Evolutionary conservation across 305 asterid species (phyloP), one percentile per base, ranked within the genome.

Genomic region (Ajuga reptans): DNA sequence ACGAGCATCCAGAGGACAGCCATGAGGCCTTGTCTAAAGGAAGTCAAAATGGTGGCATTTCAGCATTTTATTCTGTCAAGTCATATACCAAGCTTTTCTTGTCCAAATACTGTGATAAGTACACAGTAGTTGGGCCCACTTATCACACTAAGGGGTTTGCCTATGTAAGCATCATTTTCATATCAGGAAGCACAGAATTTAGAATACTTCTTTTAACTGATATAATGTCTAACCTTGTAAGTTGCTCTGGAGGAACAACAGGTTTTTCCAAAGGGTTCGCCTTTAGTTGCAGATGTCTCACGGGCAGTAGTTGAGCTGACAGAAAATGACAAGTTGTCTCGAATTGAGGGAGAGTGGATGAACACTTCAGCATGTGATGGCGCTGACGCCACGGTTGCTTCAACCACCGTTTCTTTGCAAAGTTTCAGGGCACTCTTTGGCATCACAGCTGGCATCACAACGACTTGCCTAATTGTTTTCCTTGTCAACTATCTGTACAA

Each of bases 131-230:
- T 45, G 85, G 85, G 16, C 73, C 78, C 34, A 36, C 72, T 4
- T 65, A 75, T 17, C 79, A 74, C 62, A 78, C 82, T 1, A 80
- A 76, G 5, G 85, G 87, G 18, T 83, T 52, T 62, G 87, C 80
- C 33, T 83, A 16, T 46, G 85, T 79, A 79, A 78, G 81, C 53
- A 59, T 45, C 46, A 15, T 11, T 51, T 17, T 11, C 11, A 24
- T 18, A 24, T 53, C 59, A 49, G 27, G 5, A 49, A 15, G 36
- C 37, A 8, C 31, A 50, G n/a, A 50, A 3, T 16, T 50, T 16
- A 17, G 29, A 8, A 9, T 5, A 17, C 11, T 16, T 50, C 31
- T 15, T 15, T 15, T 5, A 15, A 50, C 5, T 29, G 21, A 29
- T 49, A 49, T 55, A 11, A 11, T 9, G 3, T 43, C 12, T 43